Conservation (phyloP, 441 rosid species). For the Pelargonium cotyledonis region DNA sequence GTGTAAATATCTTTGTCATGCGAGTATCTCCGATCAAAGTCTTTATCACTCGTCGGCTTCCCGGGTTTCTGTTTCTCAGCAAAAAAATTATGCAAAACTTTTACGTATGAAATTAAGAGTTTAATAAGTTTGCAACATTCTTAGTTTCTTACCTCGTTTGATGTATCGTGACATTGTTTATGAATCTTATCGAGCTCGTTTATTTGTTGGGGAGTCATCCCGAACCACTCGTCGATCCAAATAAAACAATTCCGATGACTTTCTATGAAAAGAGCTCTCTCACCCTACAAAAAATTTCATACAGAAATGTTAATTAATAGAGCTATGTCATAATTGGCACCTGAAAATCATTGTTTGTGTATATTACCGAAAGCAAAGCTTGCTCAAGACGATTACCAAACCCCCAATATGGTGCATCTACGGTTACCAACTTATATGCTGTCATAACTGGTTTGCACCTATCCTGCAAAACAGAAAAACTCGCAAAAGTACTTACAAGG, state of each 20-base stretch:
- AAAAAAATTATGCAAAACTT: too few relatives aligned
- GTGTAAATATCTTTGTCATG: too few relatives aligned
- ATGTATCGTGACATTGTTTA: neutral
- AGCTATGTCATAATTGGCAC: too few relatives aligned
- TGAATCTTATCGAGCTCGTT: constrained; percentile 32
- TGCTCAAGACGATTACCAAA: constrained; percentile 61
- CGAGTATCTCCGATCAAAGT: neutral
- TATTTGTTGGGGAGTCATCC: constrained; percentile 43
- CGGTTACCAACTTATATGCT: constrained; percentile 55
- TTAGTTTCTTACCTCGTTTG: neutral
- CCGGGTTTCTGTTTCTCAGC: neutral
- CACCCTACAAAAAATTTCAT: constrained; percentile 32
- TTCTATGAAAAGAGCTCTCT: constrained; percentile 53
- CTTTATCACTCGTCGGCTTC: neutral
- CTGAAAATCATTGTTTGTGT: too few relatives aligned
- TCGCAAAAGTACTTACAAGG: too few relatives aligned
- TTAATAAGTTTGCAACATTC: too few relatives aligned
- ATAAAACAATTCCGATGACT: constrained; percentile 56
- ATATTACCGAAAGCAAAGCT: constrained; percentile 50
- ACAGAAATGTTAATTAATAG: too few relatives aligned
- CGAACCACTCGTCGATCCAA: constrained; percentile 72
- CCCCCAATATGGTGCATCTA: constrained; percentile 75
- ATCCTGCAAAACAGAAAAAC: constrained; percentile 31
- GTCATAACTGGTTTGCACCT: constrained; percentile 60
- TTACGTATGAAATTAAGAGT: too few relatives aligned